These are phyloP conservation scores for Pichia norvegensis DNA, from an alignment of 1,139 yeast genomes.

Conservation along the genomic window DNA sequence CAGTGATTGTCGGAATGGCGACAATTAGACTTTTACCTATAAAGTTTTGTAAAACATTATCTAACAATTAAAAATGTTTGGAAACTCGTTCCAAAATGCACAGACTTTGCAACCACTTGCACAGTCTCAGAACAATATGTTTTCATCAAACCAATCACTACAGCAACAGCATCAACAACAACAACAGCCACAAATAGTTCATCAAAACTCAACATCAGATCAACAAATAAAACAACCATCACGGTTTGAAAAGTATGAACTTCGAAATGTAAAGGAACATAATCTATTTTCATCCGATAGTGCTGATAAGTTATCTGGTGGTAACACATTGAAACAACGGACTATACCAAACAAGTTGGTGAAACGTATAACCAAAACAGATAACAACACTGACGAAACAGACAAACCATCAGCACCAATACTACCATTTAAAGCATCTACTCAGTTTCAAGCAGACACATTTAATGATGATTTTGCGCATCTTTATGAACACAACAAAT, in stretches of 20 bases:
- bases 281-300: conserved; percentile 1
- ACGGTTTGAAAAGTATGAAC: conserved; percentile 18
- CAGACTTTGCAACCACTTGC: neutral
- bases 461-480: conserved; percentile 21
- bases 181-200: conserved; percentile 11
- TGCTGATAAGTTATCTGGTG: conserved; percentile 21
- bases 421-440: conserved; percentile 20
- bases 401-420: conserved; percentile 19
- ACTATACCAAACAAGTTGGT: conserved; percentile 46
- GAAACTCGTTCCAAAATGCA: neutral
- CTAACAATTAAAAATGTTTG: neutral
- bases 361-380: conserved; percentile 33
- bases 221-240: conserved; percentile 12
- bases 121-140: neutral
- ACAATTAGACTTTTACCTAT: neutral
- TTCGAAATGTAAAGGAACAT: conserved; percentile 7
- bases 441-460: conserved; percentile 20
- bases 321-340: conserved; percentile 33
- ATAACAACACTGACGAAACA: conserved; percentile 11
- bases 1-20: neutral
- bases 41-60: neutral
- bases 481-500: conserved; percentile 34
- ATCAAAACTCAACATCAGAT: neutral
- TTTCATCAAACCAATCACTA: neutral
- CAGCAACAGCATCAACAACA: conserved; percentile 7